Percentiles rank a stretch among this genome's conserved stretches.
Evolutionary conservation across 768 basidiomycete genomes (phyloP).

Genomic region (Boletus rubescentipes): DNA sequence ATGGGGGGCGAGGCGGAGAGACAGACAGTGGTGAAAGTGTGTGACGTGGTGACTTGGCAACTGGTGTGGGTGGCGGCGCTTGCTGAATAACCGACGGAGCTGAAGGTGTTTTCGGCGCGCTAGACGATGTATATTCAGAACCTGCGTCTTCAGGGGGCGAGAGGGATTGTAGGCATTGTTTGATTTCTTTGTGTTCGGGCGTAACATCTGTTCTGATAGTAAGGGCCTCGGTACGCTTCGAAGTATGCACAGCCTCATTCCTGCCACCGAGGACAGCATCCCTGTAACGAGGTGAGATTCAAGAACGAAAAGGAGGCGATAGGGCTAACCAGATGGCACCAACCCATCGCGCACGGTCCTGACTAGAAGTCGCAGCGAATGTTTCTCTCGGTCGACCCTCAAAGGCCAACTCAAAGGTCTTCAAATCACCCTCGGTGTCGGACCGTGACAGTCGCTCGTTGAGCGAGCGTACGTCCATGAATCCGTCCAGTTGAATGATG

Average conservation of each 20-base stretch:
- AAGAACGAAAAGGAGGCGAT: background rate
- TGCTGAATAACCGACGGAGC: background rate
- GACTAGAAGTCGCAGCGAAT: conserved; percentile 60
- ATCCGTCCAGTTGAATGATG: conserved; percentile 48
- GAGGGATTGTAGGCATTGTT: conserved; percentile 1
- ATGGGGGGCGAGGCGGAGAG: conserved; percentile 25
- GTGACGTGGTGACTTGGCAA: conserved; percentile 26
- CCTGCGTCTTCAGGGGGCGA: conserved; percentile 17
- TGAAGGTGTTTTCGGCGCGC: conserved; percentile 12
- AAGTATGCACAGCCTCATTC: background rate
- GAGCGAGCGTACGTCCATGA: conserved; percentile 65
- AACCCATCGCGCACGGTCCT: conserved; percentile 71
- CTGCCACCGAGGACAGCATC: conserved; percentile 52
- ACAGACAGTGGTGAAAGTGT: conserved; percentile 19
- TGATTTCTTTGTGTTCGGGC: background rate
- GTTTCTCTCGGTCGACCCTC: conserved; percentile 51
- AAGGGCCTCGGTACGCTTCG: conserved; percentile 3
- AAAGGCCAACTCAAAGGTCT: conserved; percentile 66
- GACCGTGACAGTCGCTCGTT: conserved; percentile 48
- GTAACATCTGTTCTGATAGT: conserved; percentile 19
- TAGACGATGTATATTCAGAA: conserved; percentile 31
- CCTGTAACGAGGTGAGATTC: conserved; percentile 38
- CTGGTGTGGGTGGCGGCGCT: conserved; percentile 25
- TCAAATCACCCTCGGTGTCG: conserved; percentile 41
- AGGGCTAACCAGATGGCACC: conserved; percentile 65